A percentile compares a stretch with the other conserved stretches of the same genome.
Conservation (phyloP, 495 filamentous ascomycete genomes). For the Clohesyomyces aquaticus region DNA sequence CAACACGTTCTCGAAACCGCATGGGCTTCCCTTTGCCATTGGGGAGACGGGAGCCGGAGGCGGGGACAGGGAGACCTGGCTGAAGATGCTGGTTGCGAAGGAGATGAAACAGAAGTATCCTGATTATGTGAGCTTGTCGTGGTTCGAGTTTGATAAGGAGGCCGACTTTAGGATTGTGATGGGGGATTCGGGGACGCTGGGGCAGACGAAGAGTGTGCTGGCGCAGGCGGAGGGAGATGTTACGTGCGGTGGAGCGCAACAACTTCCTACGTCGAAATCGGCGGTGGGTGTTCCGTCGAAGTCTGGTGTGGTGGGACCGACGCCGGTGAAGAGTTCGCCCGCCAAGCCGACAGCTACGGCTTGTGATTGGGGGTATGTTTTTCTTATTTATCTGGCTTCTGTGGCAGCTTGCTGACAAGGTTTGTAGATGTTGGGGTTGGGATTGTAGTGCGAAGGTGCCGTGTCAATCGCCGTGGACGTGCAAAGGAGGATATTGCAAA, state of each 20-base stretch:
- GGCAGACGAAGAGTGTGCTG: constrained; percentile 15
- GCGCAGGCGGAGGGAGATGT: neutral
- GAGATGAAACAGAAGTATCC: constrained; percentile 8
- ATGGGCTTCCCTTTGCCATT: constrained; percentile 16
- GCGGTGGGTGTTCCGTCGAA: neutral
- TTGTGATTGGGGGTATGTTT: constrained; percentile 19
- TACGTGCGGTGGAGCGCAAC: too few species aligned
- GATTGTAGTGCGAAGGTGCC: constrained; percentile 16
- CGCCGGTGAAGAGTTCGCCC: neutral
- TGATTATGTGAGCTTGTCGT: constrained; percentile 13
- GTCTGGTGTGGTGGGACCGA: neutral
- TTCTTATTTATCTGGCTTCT: neutral
- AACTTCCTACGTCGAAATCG: too few species aligned
- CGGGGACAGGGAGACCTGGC: constrained; percentile 7
- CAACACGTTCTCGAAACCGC: constrained; percentile 2
- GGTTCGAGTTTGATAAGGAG: constrained; percentile 25
- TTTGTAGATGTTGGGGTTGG: constrained; percentile 18
- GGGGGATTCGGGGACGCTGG: constrained; percentile 7
- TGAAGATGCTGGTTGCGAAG: constrained; percentile 14
- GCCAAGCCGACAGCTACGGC: constrained; percentile 1
- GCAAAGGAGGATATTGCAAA: constrained; percentile 21
- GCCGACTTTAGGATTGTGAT: constrained; percentile 23
- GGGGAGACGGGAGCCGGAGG: constrained; percentile 14
- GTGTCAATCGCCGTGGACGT: constrained; percentile 9
- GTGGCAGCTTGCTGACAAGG: neutral